Base-by-base conservation (phyloP, 805 yeast genomes). In the Cyberlindnera euphorbiae region DNA sequence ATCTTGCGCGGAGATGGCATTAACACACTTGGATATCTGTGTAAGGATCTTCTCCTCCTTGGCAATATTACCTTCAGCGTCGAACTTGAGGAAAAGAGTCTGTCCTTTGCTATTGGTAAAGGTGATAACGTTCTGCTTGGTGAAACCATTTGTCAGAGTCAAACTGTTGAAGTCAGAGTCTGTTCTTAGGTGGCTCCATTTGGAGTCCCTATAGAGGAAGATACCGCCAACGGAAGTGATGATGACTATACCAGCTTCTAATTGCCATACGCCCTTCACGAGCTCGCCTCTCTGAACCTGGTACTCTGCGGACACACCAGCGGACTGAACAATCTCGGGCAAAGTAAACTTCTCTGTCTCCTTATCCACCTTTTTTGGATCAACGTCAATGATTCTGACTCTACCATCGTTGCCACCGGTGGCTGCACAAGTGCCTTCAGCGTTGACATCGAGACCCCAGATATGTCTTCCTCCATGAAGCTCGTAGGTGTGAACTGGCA, bases 341-440 rank as follows among this genome's bases (percentile, higher is more conserved):
- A 72, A 23, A 2, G 59, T 46, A 28, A 56, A 59, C 6, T 35
- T 28, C 13, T 45, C 40, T 7, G 44, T 48, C 38, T 60, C 66
- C 8, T 60, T 55, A 3, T 50, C 58, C 13, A 45, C 33, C 42
- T 69, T 62, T 1, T 40, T 36, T 18, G 58, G 62, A 18, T 47
- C 48, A 17, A 82, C 55, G 47, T 82, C 82, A 52, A 79, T 77
- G 5, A 83, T 46, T 44, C 83, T 70, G 2, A 89, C 59, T 47
- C 83, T 74, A 0, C 97, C 97, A 60, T 93, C 98, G 26, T 95
- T 94, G 25, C 98, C 98, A 28, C 96, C 93, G 10, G 96, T 84
- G 2, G 78, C 88, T 7, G 82, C 78, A 3, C 80, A 47, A 33
- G 65, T 55, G 15, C 62, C 52, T 0, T 55, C 49, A 22, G 65